phyloP scores from a whole-genome alignment of 192 early-diverging fungal genomes.

The Paraglomus brasilianum region DNA sequence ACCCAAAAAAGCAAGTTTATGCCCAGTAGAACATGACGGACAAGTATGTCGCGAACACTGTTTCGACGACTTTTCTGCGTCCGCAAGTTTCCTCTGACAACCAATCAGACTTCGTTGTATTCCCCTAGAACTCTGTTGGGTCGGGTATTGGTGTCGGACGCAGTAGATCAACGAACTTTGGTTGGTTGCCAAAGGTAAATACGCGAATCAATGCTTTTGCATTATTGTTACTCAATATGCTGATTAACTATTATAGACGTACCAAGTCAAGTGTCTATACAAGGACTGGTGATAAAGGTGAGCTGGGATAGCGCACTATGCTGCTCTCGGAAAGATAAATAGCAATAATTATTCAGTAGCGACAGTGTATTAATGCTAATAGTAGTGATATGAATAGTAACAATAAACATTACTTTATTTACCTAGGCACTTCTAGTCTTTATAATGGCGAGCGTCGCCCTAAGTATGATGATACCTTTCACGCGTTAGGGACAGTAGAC shows the following conservation, averaged over 20 bases:
- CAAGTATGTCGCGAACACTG: background rate
- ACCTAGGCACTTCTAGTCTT: conserved; percentile 74
- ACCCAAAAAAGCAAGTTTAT: too few relatives aligned
- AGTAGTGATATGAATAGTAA: background rate
- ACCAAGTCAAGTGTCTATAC: conserved; percentile 81
- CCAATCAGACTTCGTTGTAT: conserved; percentile 10
- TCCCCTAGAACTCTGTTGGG: background rate
- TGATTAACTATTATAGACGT: conserved; percentile 17
- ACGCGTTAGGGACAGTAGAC: conserved; percentile 70
- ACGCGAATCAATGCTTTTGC: background rate
- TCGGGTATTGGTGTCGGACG: background rate
- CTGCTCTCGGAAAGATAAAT: background rate
- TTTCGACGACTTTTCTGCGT: background rate
- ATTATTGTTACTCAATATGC: background rate
- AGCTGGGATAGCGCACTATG: background rate
- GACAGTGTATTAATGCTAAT: background rate
- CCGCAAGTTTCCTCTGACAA: conserved; percentile 6
- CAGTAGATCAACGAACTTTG: conserved; percentile 22
- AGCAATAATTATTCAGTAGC: background rate
- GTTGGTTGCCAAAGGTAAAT: conserved; percentile 25
- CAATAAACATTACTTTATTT: background rate
- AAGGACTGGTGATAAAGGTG: conserved; percentile 84
- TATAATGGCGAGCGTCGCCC: conserved; percentile 87
- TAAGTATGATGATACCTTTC: conserved; percentile 89
- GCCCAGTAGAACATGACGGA: too few relatives aligned